phyloP scores from a whole-genome alignment of 352 stramenopile genomes.

The Phytophthora europaea region DNA sequence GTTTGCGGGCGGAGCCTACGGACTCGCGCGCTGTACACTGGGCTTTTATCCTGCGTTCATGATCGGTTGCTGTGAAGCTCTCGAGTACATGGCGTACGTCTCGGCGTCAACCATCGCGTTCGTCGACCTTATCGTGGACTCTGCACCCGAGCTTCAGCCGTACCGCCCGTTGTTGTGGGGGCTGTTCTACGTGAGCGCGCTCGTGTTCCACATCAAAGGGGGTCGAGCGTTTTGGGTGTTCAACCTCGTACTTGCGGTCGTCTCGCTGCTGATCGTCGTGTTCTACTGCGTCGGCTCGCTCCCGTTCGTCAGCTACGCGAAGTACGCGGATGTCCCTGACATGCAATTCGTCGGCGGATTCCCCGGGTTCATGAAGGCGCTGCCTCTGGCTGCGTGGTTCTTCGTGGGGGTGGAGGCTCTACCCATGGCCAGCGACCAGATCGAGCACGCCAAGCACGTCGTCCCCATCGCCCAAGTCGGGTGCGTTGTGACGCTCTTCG shows the following conservation, averaged over 20 bases:
- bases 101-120: conserved; percentile 44
- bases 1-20: conserved; percentile 57
- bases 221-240: conserved; percentile 54
- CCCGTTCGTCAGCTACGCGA: conserved; percentile 34
- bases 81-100: conserved; percentile 63
- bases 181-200: conserved; percentile 45
- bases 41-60: conserved; percentile 57
- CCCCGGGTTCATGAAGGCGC: conserved; percentile 42
- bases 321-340: conserved; percentile 23
- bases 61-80: conserved; percentile 60
- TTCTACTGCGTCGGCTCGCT: conserved; percentile 53
- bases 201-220: conserved; percentile 45
- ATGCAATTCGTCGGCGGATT: conserved; percentile 34
- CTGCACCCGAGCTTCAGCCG: conserved; percentile 1
- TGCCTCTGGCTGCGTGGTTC: conserved; percentile 53
- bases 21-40: conserved; percentile 48
- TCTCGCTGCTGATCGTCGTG: conserved; percentile 47
- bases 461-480: conserved; percentile 54
- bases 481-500: conserved; percentile 53
- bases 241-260: conserved; percentile 40
- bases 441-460: conserved; percentile 48
- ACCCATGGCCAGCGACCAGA: conserved; percentile 42
- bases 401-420: conserved; percentile 62
- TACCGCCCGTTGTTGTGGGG: conserved; percentile 42
- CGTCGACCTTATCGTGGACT: conserved; percentile 44